Evolutionary conservation across 805 yeast genomes (phyloP).

Genomic region (Suhomyces sp.): DNA sequence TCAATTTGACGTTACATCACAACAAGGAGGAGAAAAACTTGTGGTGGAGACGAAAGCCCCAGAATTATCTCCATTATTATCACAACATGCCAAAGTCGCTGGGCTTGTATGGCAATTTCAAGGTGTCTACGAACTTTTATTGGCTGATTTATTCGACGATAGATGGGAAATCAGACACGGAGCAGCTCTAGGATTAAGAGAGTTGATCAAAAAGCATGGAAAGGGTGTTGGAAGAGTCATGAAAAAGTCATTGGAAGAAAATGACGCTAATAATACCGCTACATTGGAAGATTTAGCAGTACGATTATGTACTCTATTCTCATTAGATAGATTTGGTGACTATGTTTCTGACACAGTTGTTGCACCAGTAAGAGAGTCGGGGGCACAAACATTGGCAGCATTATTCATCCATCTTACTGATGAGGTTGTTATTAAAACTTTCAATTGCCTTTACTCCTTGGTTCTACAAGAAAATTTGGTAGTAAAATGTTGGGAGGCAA

Average conservation of each 20-base stretch:
- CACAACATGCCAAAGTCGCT: constrained; percentile 68
- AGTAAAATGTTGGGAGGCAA: constrained; percentile 87
- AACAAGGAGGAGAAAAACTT: constrained; percentile 74
- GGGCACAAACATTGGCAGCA: constrained; percentile 93
- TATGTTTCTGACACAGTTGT: constrained; percentile 96
- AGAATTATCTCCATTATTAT: constrained; percentile 63
- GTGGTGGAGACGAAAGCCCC: constrained; percentile 77
- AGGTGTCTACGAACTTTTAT: constrained; percentile 80
- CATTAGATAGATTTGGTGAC: constrained; percentile 94
- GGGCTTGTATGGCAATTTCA: constrained; percentile 92
- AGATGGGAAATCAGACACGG: constrained; percentile 97
- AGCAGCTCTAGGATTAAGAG: constrained; percentile 88
- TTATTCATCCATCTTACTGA: constrained; percentile 71
- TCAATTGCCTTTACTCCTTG: constrained; percentile 61
- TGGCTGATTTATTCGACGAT: constrained; percentile 78
- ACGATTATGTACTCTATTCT: constrained; percentile 79
- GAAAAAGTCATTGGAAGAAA: constrained; percentile 60
- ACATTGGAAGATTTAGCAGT: constrained; percentile 88
- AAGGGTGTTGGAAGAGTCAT: constrained; percentile 78
- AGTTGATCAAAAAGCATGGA: constrained; percentile 79
- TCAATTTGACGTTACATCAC: constrained; percentile 67
- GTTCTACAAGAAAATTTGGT: constrained; percentile 62
- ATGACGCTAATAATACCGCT: constrained; percentile 59
- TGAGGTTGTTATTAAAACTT: constrained; percentile 58
- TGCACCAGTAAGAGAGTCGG: constrained; percentile 96